Evolutionary conservation across 148 eudicot genomes (phyloP), one percentile per base, ranked within the genome.

Genomic region (Hydrangea macrophylla): DNA sequence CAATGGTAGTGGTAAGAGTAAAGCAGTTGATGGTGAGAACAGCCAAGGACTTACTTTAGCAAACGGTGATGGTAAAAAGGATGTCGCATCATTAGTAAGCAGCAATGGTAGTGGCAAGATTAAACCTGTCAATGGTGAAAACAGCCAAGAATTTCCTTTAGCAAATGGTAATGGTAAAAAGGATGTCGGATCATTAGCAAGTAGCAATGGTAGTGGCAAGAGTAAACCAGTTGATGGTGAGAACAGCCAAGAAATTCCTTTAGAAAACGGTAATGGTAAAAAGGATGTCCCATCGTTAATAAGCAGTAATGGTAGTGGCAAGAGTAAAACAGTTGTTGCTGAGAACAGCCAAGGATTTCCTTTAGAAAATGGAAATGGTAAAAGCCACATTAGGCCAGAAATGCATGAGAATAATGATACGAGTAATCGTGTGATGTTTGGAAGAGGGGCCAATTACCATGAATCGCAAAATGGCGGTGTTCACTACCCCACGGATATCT

Each of bases 141-240:
- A 23, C 53, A 61, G 63, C 57, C 65, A 63, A 57, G 35, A 40
- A 8, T 37, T 55, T 61, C 58, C 62, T 60, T 64, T 71, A 24
- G 79, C 72, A 48, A 84, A 86, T 82, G 85, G 90, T 54, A 82
- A 79, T 66, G 83, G 75, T 73, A 82, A 82, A 68, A 80, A 62
- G 68, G 62, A 59, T 50, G 42, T 57, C 36, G 35, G 55, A 64
- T 56, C 67, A 30, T 18, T 60, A 13, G 50, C 48, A 53, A 76
- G 82, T 30, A 62, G 62, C 26, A 82, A 81, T 77, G 84, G 78
- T 54, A 58, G 45, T 37, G 24, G 70, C 58, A 70, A 48, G 50
- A 76, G 65, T 70, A 68, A 64, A 55, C 74, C 70, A 31, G 54
- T 56, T 64, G 55, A 63, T 56, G 33, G 33, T 31, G 79, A 58